These are phyloP conservation scores for Haplosporangium gracile DNA, from an alignment of 192 early-diverging fungal species.

Conservation along the genomic window DNA sequence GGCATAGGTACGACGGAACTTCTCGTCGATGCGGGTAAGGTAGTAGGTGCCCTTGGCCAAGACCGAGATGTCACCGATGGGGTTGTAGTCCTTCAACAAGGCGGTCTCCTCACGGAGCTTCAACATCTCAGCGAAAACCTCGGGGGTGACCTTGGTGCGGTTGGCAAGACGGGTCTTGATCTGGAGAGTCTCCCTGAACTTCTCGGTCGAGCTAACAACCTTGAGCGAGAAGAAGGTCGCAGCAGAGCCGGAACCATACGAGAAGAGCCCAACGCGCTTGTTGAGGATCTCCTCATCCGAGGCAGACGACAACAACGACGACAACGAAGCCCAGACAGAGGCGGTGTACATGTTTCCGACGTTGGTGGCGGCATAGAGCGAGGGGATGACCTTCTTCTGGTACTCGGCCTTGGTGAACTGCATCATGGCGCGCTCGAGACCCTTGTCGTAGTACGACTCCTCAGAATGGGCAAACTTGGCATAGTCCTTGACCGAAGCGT, in stretches of 20 bases:
- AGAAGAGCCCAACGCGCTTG: slow-evolving; percentile 93
- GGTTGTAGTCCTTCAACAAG: slow-evolving; percentile 84
- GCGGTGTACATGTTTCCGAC: slow-evolving; percentile 95
- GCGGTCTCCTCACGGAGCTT: slow-evolving; percentile 89
- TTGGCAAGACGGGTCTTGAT: slow-evolving; percentile 77
- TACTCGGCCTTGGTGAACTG: slow-evolving; percentile 81
- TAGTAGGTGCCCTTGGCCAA: slow-evolving; percentile 87
- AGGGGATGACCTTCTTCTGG: slow-evolving; percentile 81
- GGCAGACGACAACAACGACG: slow-evolving; percentile 82
- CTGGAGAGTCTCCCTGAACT: slow-evolving; percentile 74
- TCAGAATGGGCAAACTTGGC: slow-evolving; percentile 66
- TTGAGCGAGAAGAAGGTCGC: slow-evolving; percentile 95
- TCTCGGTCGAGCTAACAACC: slow-evolving; percentile 73
- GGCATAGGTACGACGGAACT: slow-evolving; percentile 91
- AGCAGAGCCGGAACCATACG: slow-evolving; percentile 97
- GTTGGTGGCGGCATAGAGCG: slow-evolving; percentile 85
- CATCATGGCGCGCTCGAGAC: slow-evolving; percentile 94
- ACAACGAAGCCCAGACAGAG: slow-evolving; percentile 75
- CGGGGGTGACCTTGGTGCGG: slow-evolving; percentile 83
- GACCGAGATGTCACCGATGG: slow-evolving; percentile 74
- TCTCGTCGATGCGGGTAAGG: slow-evolving; percentile 89
- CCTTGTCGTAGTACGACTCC: slow-evolving; percentile 87
- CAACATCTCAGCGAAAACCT: slow-evolving; percentile 85
- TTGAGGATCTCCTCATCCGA: slow-evolving; percentile 76
- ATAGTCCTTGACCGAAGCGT: slow-evolving; percentile 33